phyloP scores from a whole-genome alignment of 1,139 yeast genomes.

The Candida glucosophila region DNA sequence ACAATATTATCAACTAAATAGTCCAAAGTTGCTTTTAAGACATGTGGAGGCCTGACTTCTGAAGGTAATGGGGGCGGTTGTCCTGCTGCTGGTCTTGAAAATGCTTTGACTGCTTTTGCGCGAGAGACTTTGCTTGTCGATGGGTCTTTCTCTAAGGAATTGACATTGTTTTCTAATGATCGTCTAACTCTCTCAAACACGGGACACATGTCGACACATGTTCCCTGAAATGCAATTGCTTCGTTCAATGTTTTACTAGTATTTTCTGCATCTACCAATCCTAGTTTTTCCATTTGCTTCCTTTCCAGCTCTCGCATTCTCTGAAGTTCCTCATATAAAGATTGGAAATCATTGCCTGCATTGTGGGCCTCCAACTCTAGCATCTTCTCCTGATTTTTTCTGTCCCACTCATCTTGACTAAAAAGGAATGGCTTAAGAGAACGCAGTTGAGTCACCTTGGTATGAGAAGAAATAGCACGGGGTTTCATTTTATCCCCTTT shows the following conservation, averaged over 20 bases:
- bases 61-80: conserved; percentile 97
- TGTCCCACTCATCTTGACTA: conserved; percentile 33
- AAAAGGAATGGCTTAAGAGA: too few relatives aligned
- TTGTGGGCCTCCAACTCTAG: conserved; percentile 22
- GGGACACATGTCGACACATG: conserved; percentile 94
- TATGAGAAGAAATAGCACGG: too few relatives aligned
- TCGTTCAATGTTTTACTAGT: conserved; percentile 73
- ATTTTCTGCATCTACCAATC: conserved; percentile 85
- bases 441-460: too few relatives aligned
- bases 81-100: conserved; percentile 96
- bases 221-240: conserved; percentile 81
- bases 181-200: conserved; percentile 85
- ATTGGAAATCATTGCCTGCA: conserved; percentile 31
- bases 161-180: conserved; percentile 80
- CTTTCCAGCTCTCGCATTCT: conserved; percentile 73
- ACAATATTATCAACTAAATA: conserved; percentile 61
- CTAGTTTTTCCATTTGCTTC: conserved; percentile 67
- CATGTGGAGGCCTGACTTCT: conserved; percentile 88
- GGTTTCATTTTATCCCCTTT: too few relatives aligned
- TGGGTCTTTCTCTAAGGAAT: conserved; percentile 66
- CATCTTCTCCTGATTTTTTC: conserved; percentile 33
- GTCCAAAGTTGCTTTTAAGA: conserved; percentile 56
- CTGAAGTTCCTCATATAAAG: conserved; percentile 48
- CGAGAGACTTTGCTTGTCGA: conserved; percentile 54
- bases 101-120: conserved; percentile 75